Conservation (phyloP, 805 yeast species). For the Candida ficus region DNA sequence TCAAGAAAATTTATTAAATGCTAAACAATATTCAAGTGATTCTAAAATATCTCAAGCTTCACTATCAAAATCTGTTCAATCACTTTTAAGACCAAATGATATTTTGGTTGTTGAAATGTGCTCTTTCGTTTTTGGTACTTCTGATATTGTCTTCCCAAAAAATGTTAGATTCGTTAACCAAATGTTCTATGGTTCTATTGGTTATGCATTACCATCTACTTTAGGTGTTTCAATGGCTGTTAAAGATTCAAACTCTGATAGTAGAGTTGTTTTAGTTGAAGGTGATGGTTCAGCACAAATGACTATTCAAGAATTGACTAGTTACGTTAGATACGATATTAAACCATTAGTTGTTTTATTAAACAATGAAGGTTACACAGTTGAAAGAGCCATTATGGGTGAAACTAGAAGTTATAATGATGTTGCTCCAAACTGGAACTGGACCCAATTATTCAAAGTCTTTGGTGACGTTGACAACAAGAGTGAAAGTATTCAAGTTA, state of each 20-base stretch:
- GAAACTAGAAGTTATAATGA: conserved; percentile 51
- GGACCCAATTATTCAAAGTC: conserved; percentile 36
- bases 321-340: conserved; percentile 48
- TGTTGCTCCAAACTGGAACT: conserved; percentile 55
- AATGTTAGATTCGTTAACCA: conserved; percentile 51
- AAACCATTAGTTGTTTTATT: conserved; percentile 55
- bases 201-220: conserved; percentile 60
- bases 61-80: conserved; percentile 47
- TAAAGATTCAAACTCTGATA: conserved; percentile 31
- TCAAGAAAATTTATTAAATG: not conserved
- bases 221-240: conserved; percentile 59
- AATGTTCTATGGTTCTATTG: conserved; percentile 62
- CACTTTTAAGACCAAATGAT: conserved; percentile 52
- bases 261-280: conserved; percentile 50
- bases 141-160: conserved; percentile 51
- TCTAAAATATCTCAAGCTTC: conserved; percentile 34
- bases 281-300: conserved; percentile 70
- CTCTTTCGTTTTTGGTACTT: conserved; percentile 58
- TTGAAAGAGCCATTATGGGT: conserved; percentile 59
- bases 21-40: conserved; percentile 6
- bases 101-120: conserved; percentile 60
- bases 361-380: conserved; percentile 64
- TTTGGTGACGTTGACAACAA: conserved; percentile 50
- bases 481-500: conserved; percentile 38
- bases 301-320: conserved; percentile 60